Conservation (phyloP, 345 rosid species). For the Laguncularia racemosa region DNA sequence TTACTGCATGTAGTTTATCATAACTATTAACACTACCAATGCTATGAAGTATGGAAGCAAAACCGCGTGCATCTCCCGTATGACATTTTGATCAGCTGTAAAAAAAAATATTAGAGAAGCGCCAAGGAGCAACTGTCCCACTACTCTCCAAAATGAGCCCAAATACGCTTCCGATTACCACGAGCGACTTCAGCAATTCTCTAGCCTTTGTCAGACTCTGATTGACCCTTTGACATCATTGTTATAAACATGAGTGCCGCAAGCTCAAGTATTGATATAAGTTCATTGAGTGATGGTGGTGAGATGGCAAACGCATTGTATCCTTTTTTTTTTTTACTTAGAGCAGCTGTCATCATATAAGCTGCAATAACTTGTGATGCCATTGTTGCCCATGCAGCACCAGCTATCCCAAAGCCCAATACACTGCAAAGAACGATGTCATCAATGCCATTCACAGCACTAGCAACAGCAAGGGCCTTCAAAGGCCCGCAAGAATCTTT, state of each 20-base stretch:
- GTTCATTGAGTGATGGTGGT: constrained; percentile 53
- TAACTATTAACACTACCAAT: no score
- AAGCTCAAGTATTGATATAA: constrained; percentile 44
- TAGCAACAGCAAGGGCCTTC: constrained; percentile 76
- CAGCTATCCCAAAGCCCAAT: constrained; percentile 79
- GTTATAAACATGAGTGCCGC: constrained; percentile 80
- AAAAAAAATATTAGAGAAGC: constrained; percentile 39
- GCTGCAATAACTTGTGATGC: constrained; percentile 85
- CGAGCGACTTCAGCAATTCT: constrained; percentile 39
- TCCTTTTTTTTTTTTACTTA: constrained; percentile 69
- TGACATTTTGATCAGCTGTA: constrained; percentile 34
- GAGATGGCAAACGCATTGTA: constrained; percentile 52
- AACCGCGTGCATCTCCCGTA: constrained; percentile 46
- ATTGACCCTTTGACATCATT: constrained; percentile 60
- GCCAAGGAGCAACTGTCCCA: constrained; percentile 41
- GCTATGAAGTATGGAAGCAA: constrained; percentile 28
- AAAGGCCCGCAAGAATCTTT: constrained; percentile 95
- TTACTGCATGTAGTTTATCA: no score
- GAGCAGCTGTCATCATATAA: constrained; percentile 70
- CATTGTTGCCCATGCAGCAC: constrained; percentile 98
- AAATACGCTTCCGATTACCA: constrained; percentile 29
- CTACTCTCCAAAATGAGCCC: constrained; percentile 28
- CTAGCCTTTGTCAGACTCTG: constrained; percentile 35
- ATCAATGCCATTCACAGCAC: constrained; percentile 66
- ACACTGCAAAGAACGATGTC: constrained; percentile 70